phyloP scores from a whole-genome alignment of 1,139 yeast species.

The Blastobotrys proliferans region DNA sequence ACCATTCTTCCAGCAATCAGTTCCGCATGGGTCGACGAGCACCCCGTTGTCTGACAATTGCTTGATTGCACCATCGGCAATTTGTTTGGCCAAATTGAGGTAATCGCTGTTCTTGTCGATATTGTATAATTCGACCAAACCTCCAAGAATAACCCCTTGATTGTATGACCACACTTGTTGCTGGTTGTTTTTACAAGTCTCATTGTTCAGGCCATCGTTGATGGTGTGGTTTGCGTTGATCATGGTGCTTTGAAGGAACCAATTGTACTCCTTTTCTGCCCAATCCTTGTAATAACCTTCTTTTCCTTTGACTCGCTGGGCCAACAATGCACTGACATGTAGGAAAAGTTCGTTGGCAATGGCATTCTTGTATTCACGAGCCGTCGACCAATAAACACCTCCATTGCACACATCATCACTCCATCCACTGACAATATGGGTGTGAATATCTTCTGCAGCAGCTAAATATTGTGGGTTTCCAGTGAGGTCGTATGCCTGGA shows the following conservation, averaged over 20 bases:
- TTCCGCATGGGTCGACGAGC: slow-evolving; percentile 19
- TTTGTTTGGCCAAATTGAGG: slow-evolving; percentile 13
- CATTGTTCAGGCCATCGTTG: slow-evolving; percentile 20
- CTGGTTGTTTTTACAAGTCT: slow-evolving; percentile 16
- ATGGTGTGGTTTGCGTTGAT: slow-evolving; percentile 15
- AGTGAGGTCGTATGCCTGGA: slow-evolving; percentile 19
- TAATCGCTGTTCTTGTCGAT: slow-evolving; percentile 11
- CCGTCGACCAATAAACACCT: slow-evolving; percentile 21
- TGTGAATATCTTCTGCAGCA: slow-evolving; percentile 16
- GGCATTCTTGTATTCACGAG: slow-evolving; percentile 18
- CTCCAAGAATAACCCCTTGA: slow-evolving; percentile 22
- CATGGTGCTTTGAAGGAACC: slow-evolving; percentile 18
- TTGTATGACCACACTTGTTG: slow-evolving; percentile 19
- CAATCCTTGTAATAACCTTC: slow-evolving; percentile 15
- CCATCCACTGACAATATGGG: slow-evolving; percentile 18
- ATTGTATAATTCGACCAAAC: slow-evolving; percentile 17
- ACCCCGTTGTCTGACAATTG: slow-evolving; percentile 14
- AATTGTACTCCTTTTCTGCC: slow-evolving; percentile 18
- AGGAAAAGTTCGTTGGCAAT: slow-evolving; percentile 21
- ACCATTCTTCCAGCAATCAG: slow-evolving; percentile 15
- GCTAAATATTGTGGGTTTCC: slow-evolving; percentile 14
- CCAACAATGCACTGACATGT: slow-evolving; percentile 16
- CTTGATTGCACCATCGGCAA: slow-evolving; percentile 17
- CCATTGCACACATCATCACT: slow-evolving; percentile 19
- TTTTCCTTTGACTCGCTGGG: slow-evolving; percentile 14